Conservation (phyloP, 169 alveolate species). For the Eimeria zaria region DNA sequence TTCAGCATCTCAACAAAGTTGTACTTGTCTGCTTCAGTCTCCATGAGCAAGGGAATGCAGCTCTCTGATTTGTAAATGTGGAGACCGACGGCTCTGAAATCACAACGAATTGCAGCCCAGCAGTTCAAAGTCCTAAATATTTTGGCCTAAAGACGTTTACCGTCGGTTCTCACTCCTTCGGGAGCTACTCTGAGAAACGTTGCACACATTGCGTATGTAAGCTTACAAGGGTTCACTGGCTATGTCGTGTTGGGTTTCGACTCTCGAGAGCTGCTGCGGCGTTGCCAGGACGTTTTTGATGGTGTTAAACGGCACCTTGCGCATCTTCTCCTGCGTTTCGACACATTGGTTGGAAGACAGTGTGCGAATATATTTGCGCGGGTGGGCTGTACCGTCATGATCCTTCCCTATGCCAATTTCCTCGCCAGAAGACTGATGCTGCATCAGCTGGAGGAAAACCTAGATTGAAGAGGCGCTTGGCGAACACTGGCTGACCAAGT, state of each 20-base stretch:
- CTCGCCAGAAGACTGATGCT: background rate
- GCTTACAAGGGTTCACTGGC: conserved; percentile 63
- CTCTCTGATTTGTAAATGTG: conserved; percentile 56
- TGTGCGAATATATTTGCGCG: background rate
- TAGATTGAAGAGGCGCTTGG: background rate
- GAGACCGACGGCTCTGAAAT: conserved; percentile 60
- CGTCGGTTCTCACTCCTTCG: background rate
- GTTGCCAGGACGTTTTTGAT: conserved; percentile 43
- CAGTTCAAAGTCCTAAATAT: background rate
- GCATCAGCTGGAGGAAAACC: background rate
- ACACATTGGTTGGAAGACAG: background rate
- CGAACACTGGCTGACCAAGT: background rate
- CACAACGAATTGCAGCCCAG: background rate
- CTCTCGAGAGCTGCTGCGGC: conserved; percentile 62
- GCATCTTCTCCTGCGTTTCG: conserved; percentile 57
- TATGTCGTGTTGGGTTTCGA: conserved; percentile 45
- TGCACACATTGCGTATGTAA: background rate
- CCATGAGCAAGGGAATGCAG: conserved; percentile 58
- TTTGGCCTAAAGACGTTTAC: background rate
- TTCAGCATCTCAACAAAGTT: conserved; percentile 55
- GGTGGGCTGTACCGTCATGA: background rate
- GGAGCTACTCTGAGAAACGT: background rate
- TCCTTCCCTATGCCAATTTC: background rate
- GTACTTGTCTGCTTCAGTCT: conserved; percentile 40
- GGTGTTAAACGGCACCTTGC: conserved; percentile 48